Evolutionary conservation across 2,329 filamentous ascomycete genomes (phyloP).

Genomic region (Calonectria honghensis): DNA sequence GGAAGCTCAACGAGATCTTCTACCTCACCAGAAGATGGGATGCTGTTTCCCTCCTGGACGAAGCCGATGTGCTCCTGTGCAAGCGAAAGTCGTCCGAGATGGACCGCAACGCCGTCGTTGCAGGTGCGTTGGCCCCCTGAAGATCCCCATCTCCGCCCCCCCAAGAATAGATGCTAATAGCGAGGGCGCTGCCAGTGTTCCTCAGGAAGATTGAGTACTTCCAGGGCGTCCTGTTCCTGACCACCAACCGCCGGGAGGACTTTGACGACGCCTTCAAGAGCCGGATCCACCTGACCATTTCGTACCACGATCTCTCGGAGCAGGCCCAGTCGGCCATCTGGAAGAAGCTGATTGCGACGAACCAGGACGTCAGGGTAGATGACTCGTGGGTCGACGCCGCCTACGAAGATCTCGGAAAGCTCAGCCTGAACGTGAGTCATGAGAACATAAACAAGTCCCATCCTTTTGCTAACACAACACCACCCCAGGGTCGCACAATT

Average conservation of each 20-base stretch:
- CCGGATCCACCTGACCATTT: slow-evolving; percentile 32
- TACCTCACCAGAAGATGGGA: slow-evolving; percentile 23
- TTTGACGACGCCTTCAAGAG: slow-evolving; percentile 36
- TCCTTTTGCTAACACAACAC: background rate
- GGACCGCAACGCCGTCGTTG: slow-evolving; percentile 31
- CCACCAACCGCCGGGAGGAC: slow-evolving; percentile 28
- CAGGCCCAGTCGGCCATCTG: slow-evolving; percentile 24
- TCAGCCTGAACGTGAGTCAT: slow-evolving; percentile 26
- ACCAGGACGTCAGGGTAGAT: slow-evolving; percentile 8
- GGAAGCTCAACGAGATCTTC: slow-evolving; percentile 23
- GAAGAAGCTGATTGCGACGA: slow-evolving; percentile 28
- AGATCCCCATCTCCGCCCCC: background rate
- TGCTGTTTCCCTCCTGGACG: slow-evolving; percentile 26
- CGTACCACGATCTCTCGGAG: slow-evolving; percentile 27
- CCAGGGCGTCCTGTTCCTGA: slow-evolving; percentile 32
- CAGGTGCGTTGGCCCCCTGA: background rate
- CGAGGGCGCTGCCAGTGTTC: background rate
- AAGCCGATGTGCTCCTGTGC: slow-evolving; percentile 35
- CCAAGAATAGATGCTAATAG: background rate
- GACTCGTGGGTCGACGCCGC: slow-evolving; percentile 22
- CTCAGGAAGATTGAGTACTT: slow-evolving; percentile 33
- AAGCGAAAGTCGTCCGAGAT: slow-evolving; percentile 31
- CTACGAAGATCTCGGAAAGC: slow-evolving; percentile 25
- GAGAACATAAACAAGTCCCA: background rate
- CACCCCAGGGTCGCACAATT: slow-evolving; percentile 20